A percentile compares a stretch with the other conserved stretches of the same genome.
Conservation (phyloP, 2,329 filamentous ascomycete genomes). For the Metarhizium album region DNA sequence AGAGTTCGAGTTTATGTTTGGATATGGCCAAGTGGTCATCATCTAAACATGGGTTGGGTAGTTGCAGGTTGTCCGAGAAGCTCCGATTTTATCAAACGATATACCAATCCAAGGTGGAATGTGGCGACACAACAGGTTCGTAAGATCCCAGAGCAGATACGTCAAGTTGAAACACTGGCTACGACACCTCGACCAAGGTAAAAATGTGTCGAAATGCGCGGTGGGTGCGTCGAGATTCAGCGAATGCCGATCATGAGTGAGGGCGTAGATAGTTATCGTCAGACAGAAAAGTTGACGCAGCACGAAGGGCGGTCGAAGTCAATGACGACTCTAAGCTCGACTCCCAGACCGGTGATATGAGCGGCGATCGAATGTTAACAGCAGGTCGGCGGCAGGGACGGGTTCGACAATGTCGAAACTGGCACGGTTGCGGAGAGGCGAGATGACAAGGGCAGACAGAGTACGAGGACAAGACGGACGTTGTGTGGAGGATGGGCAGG, state of each 20-base stretch:
- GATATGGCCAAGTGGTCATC: slow-evolving; percentile 4
- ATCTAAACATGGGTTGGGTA: slow-evolving; percentile 6
- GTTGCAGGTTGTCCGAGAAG: neutral
- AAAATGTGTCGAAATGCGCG: neutral
- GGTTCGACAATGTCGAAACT: neutral
- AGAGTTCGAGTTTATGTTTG: neutral
- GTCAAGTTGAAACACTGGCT: neutral
- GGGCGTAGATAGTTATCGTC: neutral
- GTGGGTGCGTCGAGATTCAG: neutral
- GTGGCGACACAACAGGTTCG: neutral
- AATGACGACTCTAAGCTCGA: neutral
- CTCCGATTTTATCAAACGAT: neutral
- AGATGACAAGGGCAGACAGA: neutral
- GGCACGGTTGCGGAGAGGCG: neutral
- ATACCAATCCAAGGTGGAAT: neutral
- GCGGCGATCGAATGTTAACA: neutral
- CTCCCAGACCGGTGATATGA: neutral
- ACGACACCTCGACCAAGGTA: neutral
- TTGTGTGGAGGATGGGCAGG: neutral
- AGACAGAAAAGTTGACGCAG: neutral
- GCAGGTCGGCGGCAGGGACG: neutral
- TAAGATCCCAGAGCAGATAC: neutral
- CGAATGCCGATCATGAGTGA: neutral
- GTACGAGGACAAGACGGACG: neutral
- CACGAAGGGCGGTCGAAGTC: neutral